phyloP scores from a whole-genome alignment of 345 rosid species.

The Abelmoschus esculentus region DNA sequence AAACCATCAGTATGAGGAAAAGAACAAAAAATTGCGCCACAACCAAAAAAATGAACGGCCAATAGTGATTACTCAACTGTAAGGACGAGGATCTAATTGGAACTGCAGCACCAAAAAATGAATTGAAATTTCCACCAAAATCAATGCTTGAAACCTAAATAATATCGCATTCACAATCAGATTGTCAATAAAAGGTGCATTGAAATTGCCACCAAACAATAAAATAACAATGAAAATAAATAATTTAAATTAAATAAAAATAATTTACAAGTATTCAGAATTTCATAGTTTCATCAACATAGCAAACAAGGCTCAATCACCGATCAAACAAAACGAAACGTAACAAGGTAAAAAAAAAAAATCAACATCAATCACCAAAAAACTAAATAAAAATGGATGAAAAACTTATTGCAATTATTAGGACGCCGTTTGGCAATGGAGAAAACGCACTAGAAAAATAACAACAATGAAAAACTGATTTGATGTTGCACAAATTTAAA shows the following conservation, averaged over 20 bases:
- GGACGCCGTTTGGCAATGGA: background rate
- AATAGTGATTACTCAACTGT: constrained; percentile 43
- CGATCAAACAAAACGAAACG: background rate
- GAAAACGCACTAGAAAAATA: background rate
- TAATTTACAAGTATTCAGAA: background rate
- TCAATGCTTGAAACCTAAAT: constrained; percentile 34
- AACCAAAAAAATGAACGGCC: background rate
- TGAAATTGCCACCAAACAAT: background rate
- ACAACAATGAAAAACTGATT: background rate
- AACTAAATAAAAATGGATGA: background rate
- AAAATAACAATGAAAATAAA: background rate
- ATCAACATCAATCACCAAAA: no score
- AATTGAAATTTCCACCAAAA: constrained; percentile 27
- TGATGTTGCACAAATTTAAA: background rate
- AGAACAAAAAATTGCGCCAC: background rate
- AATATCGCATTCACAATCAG: background rate
- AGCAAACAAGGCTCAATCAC: background rate
- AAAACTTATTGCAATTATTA: background rate
- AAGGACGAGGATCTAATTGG: constrained; percentile 31
- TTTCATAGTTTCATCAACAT: background rate
- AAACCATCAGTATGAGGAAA: background rate
- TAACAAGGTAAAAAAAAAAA: background rate
- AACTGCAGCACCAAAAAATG: constrained; percentile 43
- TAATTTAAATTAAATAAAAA: background rate
- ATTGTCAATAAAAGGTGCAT: background rate